A percentile compares a stretch with the other conserved stretches of the same genome.
phyloP scores from a whole-genome alignment of 352 stramenopile genomes.

The Lagenidium giganteum region DNA sequence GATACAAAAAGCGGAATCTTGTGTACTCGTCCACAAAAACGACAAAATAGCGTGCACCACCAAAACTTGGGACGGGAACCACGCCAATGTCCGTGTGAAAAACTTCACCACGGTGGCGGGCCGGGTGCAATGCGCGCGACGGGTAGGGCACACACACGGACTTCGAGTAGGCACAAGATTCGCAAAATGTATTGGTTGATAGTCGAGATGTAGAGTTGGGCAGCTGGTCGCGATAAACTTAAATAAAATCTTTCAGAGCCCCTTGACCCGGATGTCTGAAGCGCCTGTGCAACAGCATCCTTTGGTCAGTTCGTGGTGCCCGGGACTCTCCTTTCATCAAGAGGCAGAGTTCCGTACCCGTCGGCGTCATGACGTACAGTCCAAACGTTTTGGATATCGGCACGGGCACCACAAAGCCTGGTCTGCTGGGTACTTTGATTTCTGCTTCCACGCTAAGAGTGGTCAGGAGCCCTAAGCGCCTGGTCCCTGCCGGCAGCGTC shows the following conservation, averaged over 20 bases:
- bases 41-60: slow-evolving; percentile 9
- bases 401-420: slow-evolving; percentile 1
- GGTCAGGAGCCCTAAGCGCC: too few relatives aligned
- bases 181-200: too few relatives aligned
- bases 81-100: slow-evolving; percentile 12
- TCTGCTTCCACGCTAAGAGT: slow-evolving; percentile 1
- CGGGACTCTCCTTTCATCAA: neutral
- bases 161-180: too few relatives aligned
- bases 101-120: slow-evolving; percentile 7
- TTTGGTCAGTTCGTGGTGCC: slow-evolving; percentile 6
- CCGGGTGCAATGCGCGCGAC: too few relatives aligned
- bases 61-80: slow-evolving; percentile 7
- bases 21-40: slow-evolving; percentile 18
- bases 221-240: too few relatives aligned
- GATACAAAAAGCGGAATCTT: slow-evolving; percentile 3
- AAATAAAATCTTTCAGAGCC: slow-evolving; percentile 12
- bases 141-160: too few relatives aligned
- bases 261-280: slow-evolving; percentile 7
- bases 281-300: slow-evolving; percentile 10
- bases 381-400: slow-evolving; percentile 4
- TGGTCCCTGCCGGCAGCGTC: too few relatives aligned
- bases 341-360: slow-evolving; percentile 12
- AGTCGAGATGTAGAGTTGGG: too few relatives aligned
- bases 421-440: neutral
- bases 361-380: slow-evolving; percentile 5